These are phyloP conservation scores for Mycena polygramma DNA, from an alignment of 768 basidiomycete species.

Conservation along the genomic window DNA sequence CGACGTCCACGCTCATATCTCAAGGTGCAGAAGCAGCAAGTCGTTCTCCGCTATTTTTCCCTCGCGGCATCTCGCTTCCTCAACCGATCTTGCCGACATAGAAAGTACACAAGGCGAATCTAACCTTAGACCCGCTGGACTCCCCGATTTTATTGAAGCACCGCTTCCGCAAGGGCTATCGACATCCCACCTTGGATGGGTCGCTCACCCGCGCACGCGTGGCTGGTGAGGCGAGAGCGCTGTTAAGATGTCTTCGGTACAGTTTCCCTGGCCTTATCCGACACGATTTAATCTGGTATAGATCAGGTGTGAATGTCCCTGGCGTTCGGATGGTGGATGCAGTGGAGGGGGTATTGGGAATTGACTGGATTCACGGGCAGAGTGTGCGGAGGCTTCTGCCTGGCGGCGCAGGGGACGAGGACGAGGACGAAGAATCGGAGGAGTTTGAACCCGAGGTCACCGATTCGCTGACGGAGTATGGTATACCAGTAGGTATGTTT, in stretches of 20 bases:
- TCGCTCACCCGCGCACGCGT: constrained; percentile 84
- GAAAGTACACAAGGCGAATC: constrained; percentile 77
- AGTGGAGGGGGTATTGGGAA: constrained; percentile 82
- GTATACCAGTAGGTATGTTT: constrained; percentile 68
- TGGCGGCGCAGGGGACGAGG: constrained; percentile 70
- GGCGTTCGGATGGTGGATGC: constrained; percentile 90
- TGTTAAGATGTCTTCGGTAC: constrained; percentile 84
- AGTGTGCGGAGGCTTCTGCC: constrained; percentile 85
- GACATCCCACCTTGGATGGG: constrained; percentile 85
- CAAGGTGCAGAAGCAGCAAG: constrained; percentile 92
- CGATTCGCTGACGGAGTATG: constrained; percentile 61
- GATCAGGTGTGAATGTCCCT: constrained; percentile 90
- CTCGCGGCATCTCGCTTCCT: constrained; percentile 44
- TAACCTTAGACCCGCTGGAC: constrained; percentile 49
- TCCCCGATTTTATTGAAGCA: constrained; percentile 81
- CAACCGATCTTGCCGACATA: constrained; percentile 49
- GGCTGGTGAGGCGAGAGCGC: constrained; percentile 87
- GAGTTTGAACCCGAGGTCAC: constrained; percentile 44
- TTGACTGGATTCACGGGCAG: constrained; percentile 93
- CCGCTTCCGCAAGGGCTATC: constrained; percentile 92
- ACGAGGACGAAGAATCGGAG: constrained; percentile 52
- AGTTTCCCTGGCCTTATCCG: constrained; percentile 32
- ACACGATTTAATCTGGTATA: constrained; percentile 34
- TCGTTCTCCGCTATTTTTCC: constrained; percentile 48
- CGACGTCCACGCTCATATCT: constrained; percentile 65